Percentiles rank a stretch among this genome's conserved stretches.
Conservation (phyloP, 163 green algal species). For the Trebouxia gelatinosa region DNA sequence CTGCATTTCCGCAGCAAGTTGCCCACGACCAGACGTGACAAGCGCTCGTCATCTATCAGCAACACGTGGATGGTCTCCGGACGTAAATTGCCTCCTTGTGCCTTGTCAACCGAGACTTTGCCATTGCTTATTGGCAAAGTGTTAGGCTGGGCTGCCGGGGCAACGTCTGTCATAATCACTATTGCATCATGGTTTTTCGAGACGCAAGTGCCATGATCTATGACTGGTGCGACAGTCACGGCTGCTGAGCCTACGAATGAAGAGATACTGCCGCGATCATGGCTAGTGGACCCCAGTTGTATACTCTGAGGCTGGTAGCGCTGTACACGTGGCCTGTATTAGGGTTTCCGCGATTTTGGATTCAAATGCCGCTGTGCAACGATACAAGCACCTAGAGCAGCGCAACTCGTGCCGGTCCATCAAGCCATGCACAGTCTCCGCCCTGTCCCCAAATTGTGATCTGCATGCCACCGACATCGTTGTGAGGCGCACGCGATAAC, state of each 20-base stretch:
- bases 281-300: too few species aligned
- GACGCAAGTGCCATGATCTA: not conserved
- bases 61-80: slow-evolving; percentile 70
- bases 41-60: slow-evolving; percentile 88
- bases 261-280: too few species aligned
- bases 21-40: slow-evolving; percentile 75
- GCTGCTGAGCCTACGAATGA: too few species aligned
- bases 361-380: too few species aligned
- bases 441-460: not conserved
- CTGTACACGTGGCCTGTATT: too few species aligned
- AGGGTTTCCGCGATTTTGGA: too few species aligned
- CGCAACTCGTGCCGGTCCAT: too few species aligned
- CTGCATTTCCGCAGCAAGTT: slow-evolving; percentile 82
- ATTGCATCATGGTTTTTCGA: not conserved
- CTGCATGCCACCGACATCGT: not conserved
- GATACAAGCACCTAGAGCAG: too few species aligned
- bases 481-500: not conserved
- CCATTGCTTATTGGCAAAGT: too few species aligned
- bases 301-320: too few species aligned
- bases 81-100: not conserved
- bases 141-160: not conserved
- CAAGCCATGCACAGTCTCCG: not conserved
- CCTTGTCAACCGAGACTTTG: not conserved
- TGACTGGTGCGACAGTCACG: too few species aligned
- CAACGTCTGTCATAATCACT: too few species aligned